A percentile compares a stretch with the other conserved stretches of the same genome.
These are phyloP conservation scores for Centrapalus pauciflorus DNA, from an alignment of 129 eudicot species.

Conservation along the genomic window DNA sequence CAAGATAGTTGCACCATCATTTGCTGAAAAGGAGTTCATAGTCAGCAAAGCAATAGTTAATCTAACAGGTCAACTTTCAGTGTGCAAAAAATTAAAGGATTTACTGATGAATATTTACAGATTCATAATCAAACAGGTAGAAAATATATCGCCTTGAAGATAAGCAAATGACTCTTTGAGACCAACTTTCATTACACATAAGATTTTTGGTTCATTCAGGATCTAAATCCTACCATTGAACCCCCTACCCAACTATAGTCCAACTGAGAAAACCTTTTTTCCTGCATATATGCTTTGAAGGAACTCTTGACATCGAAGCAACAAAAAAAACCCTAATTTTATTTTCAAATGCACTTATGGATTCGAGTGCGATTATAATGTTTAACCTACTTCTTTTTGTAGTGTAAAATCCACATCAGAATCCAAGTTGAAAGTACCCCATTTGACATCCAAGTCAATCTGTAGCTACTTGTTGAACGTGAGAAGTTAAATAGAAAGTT, in stretches of 20 bases:
- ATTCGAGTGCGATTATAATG: too few species aligned
- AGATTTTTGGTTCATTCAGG: neutral
- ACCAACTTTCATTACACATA: neutral
- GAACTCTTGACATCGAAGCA: neutral
- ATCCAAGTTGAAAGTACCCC: neutral
- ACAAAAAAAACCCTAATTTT: neutral
- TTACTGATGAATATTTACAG: too few species aligned
- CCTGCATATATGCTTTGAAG: neutral
- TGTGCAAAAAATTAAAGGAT: neutral
- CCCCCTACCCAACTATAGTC: neutral
- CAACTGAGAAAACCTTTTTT: neutral
- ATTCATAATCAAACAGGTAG: neutral
- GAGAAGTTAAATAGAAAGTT: too few species aligned
- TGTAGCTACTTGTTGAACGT: too few species aligned
- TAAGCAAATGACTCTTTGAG: neutral
- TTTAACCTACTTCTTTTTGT: neutral
- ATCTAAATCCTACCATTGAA: conserved; percentile 2
- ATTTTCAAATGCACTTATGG: neutral
- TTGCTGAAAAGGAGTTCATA: conserved; percentile 43
- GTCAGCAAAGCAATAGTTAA: neutral
- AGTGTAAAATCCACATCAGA: neutral
- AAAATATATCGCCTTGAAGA: neutral
- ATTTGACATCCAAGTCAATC: neutral
- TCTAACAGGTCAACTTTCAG: neutral
- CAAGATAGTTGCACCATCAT: conserved; percentile 97